phyloP scores from a whole-genome alignment of 2,329 filamentous ascomycete species.

The Monosporascus sp. region DNA sequence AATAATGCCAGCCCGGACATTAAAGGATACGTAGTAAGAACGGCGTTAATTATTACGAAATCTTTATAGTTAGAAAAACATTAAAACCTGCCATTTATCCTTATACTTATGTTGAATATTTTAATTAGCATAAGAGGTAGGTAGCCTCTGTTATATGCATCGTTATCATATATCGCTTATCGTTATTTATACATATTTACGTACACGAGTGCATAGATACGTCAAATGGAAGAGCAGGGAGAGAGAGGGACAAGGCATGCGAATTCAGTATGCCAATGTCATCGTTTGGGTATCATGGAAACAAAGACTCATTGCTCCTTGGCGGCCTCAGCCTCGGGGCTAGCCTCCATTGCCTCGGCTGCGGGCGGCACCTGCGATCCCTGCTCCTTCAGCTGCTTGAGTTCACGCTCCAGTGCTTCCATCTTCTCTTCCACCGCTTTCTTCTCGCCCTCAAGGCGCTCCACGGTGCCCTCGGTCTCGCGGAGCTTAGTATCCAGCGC shows the following conservation, averaged over 20 bases:
- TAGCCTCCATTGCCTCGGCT: no score
- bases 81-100: no score
- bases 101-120: no score
- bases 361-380: background rate
- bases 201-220: background rate
- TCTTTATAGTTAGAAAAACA: no score
- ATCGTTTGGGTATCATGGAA: background rate
- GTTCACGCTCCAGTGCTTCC: slow-evolving; percentile 16
- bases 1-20: no score
- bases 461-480: slow-evolving; percentile 11
- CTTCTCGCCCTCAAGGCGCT: slow-evolving; percentile 21
- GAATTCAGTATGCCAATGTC: background rate
- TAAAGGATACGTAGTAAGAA: no score
- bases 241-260: background rate
- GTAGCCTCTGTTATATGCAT: no score
- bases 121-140: no score
- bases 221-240: background rate
- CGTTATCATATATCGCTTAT: background rate
- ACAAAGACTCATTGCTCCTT: background rate
- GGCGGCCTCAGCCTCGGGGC: background rate
- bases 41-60: no score
- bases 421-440: slow-evolving; percentile 12
- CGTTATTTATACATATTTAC: no score
- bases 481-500: slow-evolving; percentile 14
- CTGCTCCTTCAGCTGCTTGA: slow-evolving; percentile 12